Evolutionary conservation across 2,329 filamentous ascomycete species (phyloP).

Genomic region (Talaromyces amestolkiae): DNA sequence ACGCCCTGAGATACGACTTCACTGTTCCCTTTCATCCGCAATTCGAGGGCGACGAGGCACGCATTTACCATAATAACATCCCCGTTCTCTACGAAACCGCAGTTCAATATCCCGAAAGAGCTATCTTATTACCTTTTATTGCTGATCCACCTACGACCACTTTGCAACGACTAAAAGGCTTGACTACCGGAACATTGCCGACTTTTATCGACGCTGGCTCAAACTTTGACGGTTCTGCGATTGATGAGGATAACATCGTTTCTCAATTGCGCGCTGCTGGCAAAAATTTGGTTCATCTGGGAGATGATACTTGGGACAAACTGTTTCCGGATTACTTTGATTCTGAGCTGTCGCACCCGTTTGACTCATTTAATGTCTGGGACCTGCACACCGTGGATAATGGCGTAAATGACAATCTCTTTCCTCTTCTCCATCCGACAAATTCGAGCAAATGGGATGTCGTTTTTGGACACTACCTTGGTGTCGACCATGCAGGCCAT

Average conservation of each 20-base stretch:
- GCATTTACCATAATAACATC: conserved; percentile 81
- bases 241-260: conserved; percentile 84
- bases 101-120: conserved; percentile 69
- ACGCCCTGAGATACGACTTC: conserved; percentile 95
- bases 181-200: conserved; percentile 91
- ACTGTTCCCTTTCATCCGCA: conserved; percentile 70
- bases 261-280: conserved; percentile 62
- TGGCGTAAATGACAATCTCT: conserved; percentile 83
- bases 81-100: conserved; percentile 84
- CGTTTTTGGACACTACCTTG: conserved; percentile 89
- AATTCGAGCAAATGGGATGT: conserved; percentile 79
- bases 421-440: conserved; percentile 67
- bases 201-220: conserved; percentile 93
- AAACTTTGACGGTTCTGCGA: conserved; percentile 91
- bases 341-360: conserved; percentile 76
- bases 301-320: conserved; percentile 96
- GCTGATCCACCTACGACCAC: conserved; percentile 95
- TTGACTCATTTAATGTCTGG: conserved; percentile 98
- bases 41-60: conserved; percentile 45
- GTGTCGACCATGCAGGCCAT: conserved; percentile 95
- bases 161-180: conserved; percentile 83
- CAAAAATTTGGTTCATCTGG: conserved; percentile 83
- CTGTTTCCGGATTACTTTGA: conserved; percentile 95
- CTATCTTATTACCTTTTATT: conserved; percentile 90
- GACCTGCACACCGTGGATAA: conserved; percentile 96